Percentiles rank a stretch among this genome's conserved stretches.
Evolutionary conservation across 2,329 filamentous ascomycete genomes (phyloP).

Genomic region (Pestalotiopsis sp.): DNA sequence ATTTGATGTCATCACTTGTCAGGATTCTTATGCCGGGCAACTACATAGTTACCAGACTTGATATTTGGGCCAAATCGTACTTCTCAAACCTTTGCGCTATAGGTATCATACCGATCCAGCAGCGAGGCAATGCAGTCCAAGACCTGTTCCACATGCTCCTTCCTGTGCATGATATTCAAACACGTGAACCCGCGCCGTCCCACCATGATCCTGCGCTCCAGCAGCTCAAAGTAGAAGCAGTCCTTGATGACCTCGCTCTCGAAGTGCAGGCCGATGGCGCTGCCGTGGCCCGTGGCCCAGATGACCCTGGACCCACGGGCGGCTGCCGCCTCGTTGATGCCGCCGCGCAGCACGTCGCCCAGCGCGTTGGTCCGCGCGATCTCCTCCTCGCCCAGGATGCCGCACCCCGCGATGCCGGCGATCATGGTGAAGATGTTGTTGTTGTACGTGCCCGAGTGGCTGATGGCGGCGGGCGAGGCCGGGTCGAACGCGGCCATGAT

Average conservation of each 20-base stretch:
- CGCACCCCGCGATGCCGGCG: constrained; percentile 38
- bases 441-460: constrained; percentile 60
- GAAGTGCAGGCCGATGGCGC: not conserved
- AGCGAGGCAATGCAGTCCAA: not conserved
- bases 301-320: not conserved
- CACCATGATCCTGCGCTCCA: not conserved
- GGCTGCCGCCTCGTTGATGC: not conserved
- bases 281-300: not conserved
- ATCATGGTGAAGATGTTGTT: constrained; percentile 59
- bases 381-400: constrained; percentile 12
- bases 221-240: not conserved
- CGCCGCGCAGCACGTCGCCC: not conserved
- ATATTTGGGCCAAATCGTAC: not conserved
- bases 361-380: not conserved
- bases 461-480: constrained; percentile 32
- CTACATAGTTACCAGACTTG: not conserved
- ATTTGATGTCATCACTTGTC: not conserved
- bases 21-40: fast-evolving
- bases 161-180: not conserved
- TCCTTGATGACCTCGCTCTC: not conserved
- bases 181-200: not conserved
- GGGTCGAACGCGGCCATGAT: constrained; percentile 60
- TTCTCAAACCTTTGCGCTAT: not conserved
- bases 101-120: not conserved
- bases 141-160: not conserved